Evolutionary conservation across 106 monocot genomes (phyloP).

Genomic region (Dendrobium chrysotoxum): DNA sequence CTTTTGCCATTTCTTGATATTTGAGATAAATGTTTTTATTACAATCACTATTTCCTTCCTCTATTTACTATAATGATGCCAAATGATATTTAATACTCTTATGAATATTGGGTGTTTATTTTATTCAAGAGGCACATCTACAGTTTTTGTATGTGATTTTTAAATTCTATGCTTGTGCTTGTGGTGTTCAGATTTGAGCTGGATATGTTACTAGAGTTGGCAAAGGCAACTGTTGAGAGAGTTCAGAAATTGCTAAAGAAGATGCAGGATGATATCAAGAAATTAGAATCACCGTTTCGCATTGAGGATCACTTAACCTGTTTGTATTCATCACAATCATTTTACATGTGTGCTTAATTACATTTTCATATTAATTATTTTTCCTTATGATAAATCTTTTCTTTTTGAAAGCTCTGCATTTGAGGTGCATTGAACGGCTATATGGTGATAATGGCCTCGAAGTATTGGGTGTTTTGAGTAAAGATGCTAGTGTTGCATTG

Average conservation of each 20-base stretch:
- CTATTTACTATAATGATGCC: too few relatives aligned
- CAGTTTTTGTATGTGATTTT: neutral
- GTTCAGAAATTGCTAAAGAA: constrained; percentile 59
- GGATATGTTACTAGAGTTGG: constrained; percentile 73
- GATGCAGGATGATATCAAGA: constrained; percentile 51
- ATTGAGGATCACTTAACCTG: constrained; percentile 70
- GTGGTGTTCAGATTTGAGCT: constrained; percentile 62
- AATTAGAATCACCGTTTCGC: constrained; percentile 43
- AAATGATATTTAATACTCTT: too few relatives aligned
- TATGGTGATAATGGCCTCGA: constrained; percentile 88
- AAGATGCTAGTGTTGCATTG: constrained; percentile 60
- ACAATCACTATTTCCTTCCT: too few relatives aligned
- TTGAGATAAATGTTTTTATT: too few relatives aligned
- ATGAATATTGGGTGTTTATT: too few relatives aligned
- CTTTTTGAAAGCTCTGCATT: constrained; percentile 45
- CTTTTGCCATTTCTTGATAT: too few relatives aligned
- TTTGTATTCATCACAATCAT: constrained; percentile 15
- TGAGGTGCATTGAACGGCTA: constrained; percentile 83
- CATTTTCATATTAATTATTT: neutral
- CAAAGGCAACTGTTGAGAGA: constrained; percentile 46
- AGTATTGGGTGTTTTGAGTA: constrained; percentile 58
- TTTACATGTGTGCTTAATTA: neutral
- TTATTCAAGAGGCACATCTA: neutral
- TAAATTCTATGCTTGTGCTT: neutral
- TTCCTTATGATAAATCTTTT: neutral